phyloP scores from a whole-genome alignment of 306 rosid genomes.

The Trichosanthes truncata region DNA sequence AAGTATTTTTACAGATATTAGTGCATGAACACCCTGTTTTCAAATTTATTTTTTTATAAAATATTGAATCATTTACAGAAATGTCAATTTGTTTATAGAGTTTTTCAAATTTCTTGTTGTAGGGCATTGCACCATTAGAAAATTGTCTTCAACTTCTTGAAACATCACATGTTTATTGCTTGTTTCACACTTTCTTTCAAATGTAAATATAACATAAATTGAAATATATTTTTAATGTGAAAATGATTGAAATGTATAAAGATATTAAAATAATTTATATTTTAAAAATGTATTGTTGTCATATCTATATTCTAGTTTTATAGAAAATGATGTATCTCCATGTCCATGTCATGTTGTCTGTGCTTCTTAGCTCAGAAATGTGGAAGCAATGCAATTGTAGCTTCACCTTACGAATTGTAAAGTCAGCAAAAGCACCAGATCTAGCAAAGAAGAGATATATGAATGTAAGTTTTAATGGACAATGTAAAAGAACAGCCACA shows the following conservation, averaged over 20 bases:
- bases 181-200: neutral
- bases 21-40: neutral
- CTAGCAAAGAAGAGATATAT: constrained; percentile 32
- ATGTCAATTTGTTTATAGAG: neutral
- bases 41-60: neutral
- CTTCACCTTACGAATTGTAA: constrained; percentile 88
- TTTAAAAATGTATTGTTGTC: neutral
- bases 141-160: neutral
- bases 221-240: neutral
- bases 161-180: neutral
- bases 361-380: neutral
- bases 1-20: neutral
- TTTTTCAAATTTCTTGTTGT: neutral
- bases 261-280: neutral
- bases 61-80: neutral
- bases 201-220: neutral
- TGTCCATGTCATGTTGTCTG: neutral
- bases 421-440: constrained; percentile 44
- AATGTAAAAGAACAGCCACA: neutral
- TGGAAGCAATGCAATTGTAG: neutral
- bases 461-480: neutral
- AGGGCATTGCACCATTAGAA: neutral
- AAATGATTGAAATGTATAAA: neutral
- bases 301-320: neutral
- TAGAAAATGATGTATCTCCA: neutral